Conservation (phyloP, 148 eudicot genomes). For the Fagopyrum homotropicum region DNA sequence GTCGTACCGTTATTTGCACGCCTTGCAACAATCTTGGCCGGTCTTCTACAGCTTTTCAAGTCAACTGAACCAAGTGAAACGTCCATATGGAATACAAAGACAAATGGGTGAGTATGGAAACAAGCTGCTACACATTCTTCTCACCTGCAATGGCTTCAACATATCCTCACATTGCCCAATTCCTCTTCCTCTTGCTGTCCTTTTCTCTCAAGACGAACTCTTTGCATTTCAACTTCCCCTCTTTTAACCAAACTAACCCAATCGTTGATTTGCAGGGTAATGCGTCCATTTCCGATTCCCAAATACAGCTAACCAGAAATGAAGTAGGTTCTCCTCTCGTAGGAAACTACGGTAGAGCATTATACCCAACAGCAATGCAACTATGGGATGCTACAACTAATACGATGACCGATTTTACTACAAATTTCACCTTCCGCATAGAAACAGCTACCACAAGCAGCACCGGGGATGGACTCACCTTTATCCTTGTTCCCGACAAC, state of each 20-base stretch:
- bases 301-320: slow-evolving; percentile 28
- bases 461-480: background rate
- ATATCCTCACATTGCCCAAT: too few species aligned
- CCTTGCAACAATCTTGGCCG: too few species aligned
- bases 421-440: slow-evolving; percentile 36
- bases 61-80: too few species aligned
- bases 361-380: slow-evolving; percentile 17
- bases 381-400: slow-evolving; percentile 25
- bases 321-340: slow-evolving; percentile 11
- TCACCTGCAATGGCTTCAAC: too few species aligned
- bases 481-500: background rate
- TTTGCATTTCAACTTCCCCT: slow-evolving; percentile 25
- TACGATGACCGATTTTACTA: slow-evolving; percentile 28
- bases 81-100: too few species aligned
- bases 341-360: slow-evolving; percentile 29
- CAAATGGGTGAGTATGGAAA: too few species aligned
- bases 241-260: slow-evolving; percentile 14
- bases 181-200: background rate
- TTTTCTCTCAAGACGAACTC: slow-evolving; percentile 13
- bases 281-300: slow-evolving; percentile 16
- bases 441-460: background rate
- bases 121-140: too few species aligned
- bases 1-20: too few species aligned
- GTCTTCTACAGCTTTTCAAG: too few species aligned
- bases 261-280: slow-evolving; percentile 19